Conservation (phyloP, 2,329 filamentous ascomycete species). For the Ophiocordyceps camponoti-rufipedis region DNA sequence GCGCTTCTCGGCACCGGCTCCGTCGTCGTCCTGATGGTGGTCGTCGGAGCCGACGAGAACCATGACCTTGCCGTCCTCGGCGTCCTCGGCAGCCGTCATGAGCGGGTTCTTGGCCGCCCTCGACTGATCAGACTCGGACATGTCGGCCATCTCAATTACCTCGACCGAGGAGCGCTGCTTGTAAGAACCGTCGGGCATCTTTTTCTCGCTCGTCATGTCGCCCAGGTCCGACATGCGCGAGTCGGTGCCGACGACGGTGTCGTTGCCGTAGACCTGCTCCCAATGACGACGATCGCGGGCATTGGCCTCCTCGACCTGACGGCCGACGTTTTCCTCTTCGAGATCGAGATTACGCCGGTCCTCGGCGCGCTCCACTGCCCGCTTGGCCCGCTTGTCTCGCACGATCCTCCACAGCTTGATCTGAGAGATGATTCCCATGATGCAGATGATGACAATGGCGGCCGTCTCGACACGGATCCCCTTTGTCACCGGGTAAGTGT, state of each 20-base stretch:
- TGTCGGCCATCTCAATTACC: slow-evolving; percentile 38
- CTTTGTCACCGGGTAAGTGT: slow-evolving; percentile 69
- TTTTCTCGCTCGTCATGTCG: slow-evolving; percentile 29
- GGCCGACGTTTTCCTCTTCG: slow-evolving; percentile 54
- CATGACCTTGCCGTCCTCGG: slow-evolving; percentile 27
- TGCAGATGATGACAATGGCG: slow-evolving; percentile 52
- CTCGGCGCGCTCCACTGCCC: slow-evolving; percentile 28
- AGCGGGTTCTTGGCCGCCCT: slow-evolving; percentile 17
- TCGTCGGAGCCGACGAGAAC: slow-evolving; percentile 35
- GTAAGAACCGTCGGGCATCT: slow-evolving; percentile 13
- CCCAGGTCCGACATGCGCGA: slow-evolving; percentile 33
- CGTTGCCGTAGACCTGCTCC: slow-evolving; percentile 61
- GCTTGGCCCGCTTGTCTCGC: slow-evolving; percentile 38
- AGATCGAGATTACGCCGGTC: slow-evolving; percentile 34
- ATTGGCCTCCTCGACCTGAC: slow-evolving; percentile 43
- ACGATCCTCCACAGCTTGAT: slow-evolving; percentile 73
- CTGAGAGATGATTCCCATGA: slow-evolving; percentile 68
- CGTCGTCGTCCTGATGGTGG: slow-evolving; percentile 12
- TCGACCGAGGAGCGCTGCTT: slow-evolving; percentile 19
- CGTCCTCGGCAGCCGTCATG: slow-evolving; percentile 19
- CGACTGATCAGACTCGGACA: slow-evolving; percentile 15
- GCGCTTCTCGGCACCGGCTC: slow-evolving; percentile 7
- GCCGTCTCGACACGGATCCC: slow-evolving; percentile 77
- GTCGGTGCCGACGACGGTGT: slow-evolving; percentile 17
- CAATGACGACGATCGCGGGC: slow-evolving; percentile 47